Evolutionary conservation across 2,329 filamentous ascomycete species (phyloP), one percentile per base, ranked within the genome.

Genomic region (Didymella pomorum): DNA sequence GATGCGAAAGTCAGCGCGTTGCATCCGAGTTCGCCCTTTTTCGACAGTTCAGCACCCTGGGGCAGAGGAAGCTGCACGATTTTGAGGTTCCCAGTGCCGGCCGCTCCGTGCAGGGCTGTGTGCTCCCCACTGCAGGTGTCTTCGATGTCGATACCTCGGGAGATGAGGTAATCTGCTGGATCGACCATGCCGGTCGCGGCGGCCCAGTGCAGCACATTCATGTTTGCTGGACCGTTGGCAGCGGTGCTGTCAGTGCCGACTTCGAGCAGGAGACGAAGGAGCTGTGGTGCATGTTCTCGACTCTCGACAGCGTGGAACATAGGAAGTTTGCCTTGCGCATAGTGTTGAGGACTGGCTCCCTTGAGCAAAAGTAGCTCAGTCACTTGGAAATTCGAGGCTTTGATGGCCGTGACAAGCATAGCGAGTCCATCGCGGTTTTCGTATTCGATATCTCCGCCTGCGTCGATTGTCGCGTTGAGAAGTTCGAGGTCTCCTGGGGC

Each of bases 61-160:
- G 61, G 55, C 42, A 68, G 52, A 10, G 72, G 62, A 2, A 65
- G 6, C 35, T 64, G 64, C 11, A 60, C 63, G 31, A 62, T 41
- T 8, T 47, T 53, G 7, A 50, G 26, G 14, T 66, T 44, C 12
- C 70, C 70, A 16, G 45, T 44, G 11, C 64, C 60, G 18, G 68
- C 68, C 3, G 70, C 67, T 9, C 68, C 52, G 23, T 66, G 50
- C 1, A 71, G 25, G 47, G 70, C 59, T n/a, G 66, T 72, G 20
- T 62, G 61, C 16, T 55, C 63, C 29, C 39, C 52, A 12, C 41
- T 35, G 25, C 64, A 68, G 25, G 51, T 56, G 10, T 23, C 54
- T 16, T 68, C 63, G 2, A 67, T 49, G 29, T 70, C 59, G 41
- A 68, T 54, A 9, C 61, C 64, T 21, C 58, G 60, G 1, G 45